Conservation (phyloP, 2,329 filamentous ascomycete genomes). For the Colletotrichum camelliae region DNA sequence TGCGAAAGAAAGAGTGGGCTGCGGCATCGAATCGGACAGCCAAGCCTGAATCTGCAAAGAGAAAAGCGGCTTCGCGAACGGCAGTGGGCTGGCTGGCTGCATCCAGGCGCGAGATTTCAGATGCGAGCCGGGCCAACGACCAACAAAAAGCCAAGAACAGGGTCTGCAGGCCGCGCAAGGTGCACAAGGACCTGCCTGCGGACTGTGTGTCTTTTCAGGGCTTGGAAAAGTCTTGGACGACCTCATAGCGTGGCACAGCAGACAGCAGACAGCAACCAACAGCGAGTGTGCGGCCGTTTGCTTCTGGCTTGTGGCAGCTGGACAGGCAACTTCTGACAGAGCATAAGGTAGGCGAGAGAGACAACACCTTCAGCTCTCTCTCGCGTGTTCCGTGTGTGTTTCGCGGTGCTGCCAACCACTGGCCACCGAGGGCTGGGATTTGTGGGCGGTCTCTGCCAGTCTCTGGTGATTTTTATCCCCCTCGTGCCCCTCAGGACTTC, state of each 20-base stretch:
- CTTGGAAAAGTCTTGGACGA: conserved; percentile 19
- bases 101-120: conserved; percentile 15
- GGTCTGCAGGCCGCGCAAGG: conserved; percentile 15
- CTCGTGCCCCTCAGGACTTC: not conserved
- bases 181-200: conserved; percentile 13
- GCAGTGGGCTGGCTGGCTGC: conserved; percentile 14
- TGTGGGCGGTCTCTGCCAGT: not conserved
- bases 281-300: not conserved
- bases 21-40: conserved; percentile 4
- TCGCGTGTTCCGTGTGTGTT: not conserved
- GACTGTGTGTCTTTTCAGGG: conserved; percentile 5
- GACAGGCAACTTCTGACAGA: not conserved
- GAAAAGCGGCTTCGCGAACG: conserved; percentile 13
- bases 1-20: not conserved
- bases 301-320: not conserved
- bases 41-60: conserved; percentile 14
- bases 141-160: conserved; percentile 14
- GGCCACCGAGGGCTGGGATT: not conserved
- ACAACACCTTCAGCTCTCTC: not conserved
- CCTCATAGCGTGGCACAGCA: conserved; percentile 12
- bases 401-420: not conserved
- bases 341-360: not conserved
- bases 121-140: conserved; percentile 7
- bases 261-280: not conserved
- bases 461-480: not conserved